Conservation (phyloP, 495 filamentous ascomycete genomes). For the Penicillium paradoxum region DNA sequence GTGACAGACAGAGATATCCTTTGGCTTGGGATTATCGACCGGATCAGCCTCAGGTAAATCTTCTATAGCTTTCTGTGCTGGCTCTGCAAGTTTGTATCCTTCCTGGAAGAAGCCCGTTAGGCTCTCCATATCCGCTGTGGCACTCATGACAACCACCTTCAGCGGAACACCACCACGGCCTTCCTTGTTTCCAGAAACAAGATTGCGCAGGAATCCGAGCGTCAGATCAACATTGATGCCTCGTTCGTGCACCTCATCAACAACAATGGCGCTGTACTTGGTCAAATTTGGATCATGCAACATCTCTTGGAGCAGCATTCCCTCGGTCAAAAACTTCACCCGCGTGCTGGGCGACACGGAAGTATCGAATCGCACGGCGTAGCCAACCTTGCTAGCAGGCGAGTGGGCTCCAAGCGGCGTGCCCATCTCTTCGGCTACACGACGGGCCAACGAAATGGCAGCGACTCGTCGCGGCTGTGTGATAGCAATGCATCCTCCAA, state of each 20-base stretch:
- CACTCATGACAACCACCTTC: conserved; percentile 95
- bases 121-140: conserved; percentile 81
- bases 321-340: conserved; percentile 94
- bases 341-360: conserved; percentile 65
- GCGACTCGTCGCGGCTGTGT: conserved; percentile 93
- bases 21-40: conserved; percentile 3
- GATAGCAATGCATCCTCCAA: conserved; percentile 88
- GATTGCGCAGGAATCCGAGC: conserved; percentile 77
- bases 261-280: conserved; percentile 82
- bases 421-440: conserved; percentile 88
- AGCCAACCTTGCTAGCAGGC: conserved; percentile 77
- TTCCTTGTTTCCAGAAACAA: conserved; percentile 51
- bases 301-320: conserved; percentile 94
- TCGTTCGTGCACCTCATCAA: conserved; percentile 96
- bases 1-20: conserved; percentile 53
- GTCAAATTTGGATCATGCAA: conserved; percentile 75
- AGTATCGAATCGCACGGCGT: conserved; percentile 90
- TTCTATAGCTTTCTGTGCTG: conserved; percentile 13
- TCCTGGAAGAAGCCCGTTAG: conserved; percentile 70
- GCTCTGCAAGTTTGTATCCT: conserved; percentile 20
- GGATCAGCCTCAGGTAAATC: conserved; percentile 6
- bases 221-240: conserved; percentile 94
- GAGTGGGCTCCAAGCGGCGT: conserved; percentile 63
- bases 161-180: conserved; percentile 66
- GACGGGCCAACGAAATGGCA: conserved; percentile 82